Base-by-base conservation (phyloP, 352 stramenopile species). In the Albugo candida region DNA sequence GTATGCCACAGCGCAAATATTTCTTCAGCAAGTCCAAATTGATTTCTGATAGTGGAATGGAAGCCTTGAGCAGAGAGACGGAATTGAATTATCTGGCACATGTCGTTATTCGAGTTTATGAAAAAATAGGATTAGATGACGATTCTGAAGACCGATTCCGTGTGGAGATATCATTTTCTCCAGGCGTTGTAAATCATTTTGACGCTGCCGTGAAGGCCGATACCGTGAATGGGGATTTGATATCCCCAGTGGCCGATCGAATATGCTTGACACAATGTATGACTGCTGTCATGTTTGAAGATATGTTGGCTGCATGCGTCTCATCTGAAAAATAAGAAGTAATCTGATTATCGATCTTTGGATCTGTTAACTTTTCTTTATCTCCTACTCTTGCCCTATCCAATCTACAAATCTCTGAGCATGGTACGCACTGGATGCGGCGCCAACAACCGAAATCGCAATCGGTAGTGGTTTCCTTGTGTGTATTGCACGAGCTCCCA, bases 1-100 rank as follows among this genome's bases (percentile, higher is more conserved):
- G 64, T 54, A 83, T 84, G 60, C 71, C 63, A 6, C 71, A 84
- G 51, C 67, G 67, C 51, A 83, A 82, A 54, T 87, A 87, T 58
- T 63, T 83, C 31, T 85, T 85, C 54, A 62, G 68, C 56, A 63
- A 80, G 56, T 78, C 77, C 38, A 87, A 84, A 49, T 67, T 91
- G 50, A 76, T 87, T 48, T 80, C 74, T 14, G 65, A 81, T 48
- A 70, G 67, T 34, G 83, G 66, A 51, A 72, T 64, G 20, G 53
- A 64, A 38, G 72, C 74, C 21, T 52, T 95, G 45, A 70, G 95
- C 45, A 80, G 88, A 45, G 68, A 96, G 37, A 74, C 72, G 12
- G 94, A 99, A 64, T 74, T 98, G 38, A 97, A 96, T 61, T 99
- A 99, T 57, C 63, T 99, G 6, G 97, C 94, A 14, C 95, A 99